Evolutionary conservation across 2,329 filamentous ascomycete genomes (phyloP).

Genomic region (Taxawa tesnikishii): DNA sequence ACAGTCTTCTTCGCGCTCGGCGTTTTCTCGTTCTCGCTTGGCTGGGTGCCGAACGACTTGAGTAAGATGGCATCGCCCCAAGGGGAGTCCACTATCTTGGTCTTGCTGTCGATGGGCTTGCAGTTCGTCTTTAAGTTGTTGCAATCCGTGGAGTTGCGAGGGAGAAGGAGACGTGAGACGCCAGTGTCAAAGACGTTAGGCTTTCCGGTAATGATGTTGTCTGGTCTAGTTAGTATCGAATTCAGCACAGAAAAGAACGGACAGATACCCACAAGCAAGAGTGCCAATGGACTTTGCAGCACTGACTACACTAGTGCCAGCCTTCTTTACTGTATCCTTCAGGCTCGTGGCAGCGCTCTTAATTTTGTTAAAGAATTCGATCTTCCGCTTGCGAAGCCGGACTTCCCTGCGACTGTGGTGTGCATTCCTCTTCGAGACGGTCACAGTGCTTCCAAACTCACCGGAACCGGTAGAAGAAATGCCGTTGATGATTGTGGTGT

Average conservation of each 20-base stretch:
- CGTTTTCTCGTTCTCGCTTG: not conserved
- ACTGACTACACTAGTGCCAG: not conserved
- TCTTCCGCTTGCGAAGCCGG: too few relatives aligned
- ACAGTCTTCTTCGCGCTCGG: not conserved
- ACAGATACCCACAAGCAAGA: not conserved
- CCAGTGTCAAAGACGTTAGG: not conserved
- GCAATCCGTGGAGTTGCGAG: not conserved
- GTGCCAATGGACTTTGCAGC: not conserved
- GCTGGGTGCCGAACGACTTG: conserved; percentile 13
- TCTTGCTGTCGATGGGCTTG: conserved; percentile 7
- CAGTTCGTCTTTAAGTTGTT: not conserved
- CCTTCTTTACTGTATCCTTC: not conserved
- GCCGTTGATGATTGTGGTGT: not conserved
- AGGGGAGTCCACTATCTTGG: conserved; percentile 14
- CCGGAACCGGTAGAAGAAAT: not conserved
- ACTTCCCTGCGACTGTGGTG: not conserved
- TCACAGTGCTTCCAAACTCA: not conserved
- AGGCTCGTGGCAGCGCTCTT: not conserved
- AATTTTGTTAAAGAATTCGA: not conserved
- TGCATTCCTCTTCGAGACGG: not conserved
- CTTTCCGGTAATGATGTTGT: not conserved
- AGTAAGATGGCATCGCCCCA: conserved; percentile 20
- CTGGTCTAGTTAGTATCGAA: not conserved
- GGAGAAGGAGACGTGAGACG: not conserved
- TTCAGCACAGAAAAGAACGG: not conserved